Evolutionary conservation across 1,139 yeast species (phyloP).

Genomic region (Yamadazyma diddensiae): DNA sequence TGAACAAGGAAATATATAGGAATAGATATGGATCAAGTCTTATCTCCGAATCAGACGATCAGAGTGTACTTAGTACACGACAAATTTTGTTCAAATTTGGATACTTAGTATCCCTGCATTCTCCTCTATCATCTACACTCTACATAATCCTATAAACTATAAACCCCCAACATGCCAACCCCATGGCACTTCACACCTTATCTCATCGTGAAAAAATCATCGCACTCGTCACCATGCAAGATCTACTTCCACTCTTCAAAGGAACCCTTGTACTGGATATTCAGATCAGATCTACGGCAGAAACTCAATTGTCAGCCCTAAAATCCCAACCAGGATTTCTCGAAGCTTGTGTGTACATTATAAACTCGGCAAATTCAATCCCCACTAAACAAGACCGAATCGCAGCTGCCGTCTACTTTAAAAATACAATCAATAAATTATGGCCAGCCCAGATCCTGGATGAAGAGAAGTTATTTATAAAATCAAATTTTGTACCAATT

Average conservation of each 20-base stretch:
- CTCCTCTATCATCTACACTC: background rate
- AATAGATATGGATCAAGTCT: background rate
- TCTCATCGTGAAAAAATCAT: too few relatives aligned
- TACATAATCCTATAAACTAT: background rate
- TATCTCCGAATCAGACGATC: background rate
- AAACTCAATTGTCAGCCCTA: constrained; percentile 56
- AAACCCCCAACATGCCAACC: too few relatives aligned
- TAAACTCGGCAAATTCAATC: constrained; percentile 2
- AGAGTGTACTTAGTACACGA: too few relatives aligned
- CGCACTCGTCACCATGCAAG: background rate
- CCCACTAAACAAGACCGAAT: constrained; percentile 45
- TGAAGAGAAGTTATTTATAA: constrained; percentile 71
- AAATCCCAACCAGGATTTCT: constrained; percentile 68
- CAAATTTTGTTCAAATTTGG: too few relatives aligned
- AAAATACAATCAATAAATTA: constrained; percentile 63
- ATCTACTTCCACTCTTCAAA: constrained; percentile 41
- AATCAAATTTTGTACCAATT: constrained; percentile 53
- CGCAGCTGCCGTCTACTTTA: constrained; percentile 86
- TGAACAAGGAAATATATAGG: constrained; percentile 34
- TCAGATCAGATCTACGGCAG: constrained; percentile 64
- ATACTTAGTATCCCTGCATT: too few relatives aligned
- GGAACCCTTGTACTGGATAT: constrained; percentile 77
- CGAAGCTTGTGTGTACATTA: constrained; percentile 78
- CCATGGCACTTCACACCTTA: too few relatives aligned
- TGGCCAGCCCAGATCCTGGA: constrained; percentile 62